phyloP scores from a whole-genome alignment of 23 red algal genomes.

The Chondrus crispus region DNA sequence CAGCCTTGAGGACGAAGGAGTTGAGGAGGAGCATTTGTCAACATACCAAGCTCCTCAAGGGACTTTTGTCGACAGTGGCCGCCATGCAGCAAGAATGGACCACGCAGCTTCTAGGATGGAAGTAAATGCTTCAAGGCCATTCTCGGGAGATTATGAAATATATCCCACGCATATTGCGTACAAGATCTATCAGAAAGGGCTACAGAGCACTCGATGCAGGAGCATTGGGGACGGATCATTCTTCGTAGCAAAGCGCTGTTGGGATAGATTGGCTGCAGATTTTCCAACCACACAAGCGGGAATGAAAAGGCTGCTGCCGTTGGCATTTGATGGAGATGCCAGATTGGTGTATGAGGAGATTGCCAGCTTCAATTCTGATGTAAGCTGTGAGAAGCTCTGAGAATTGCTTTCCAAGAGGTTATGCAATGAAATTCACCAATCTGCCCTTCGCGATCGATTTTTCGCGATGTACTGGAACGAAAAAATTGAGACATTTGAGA shows the following conservation, averaged over 20 bases:
- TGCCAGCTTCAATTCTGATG: neutral
- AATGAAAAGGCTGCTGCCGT: neutral
- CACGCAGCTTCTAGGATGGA: too few species aligned
- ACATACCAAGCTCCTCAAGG: too few species aligned
- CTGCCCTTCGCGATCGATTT: neutral
- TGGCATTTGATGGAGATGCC: neutral
- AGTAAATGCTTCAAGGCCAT: too few species aligned
- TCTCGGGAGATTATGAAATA: too few species aligned
- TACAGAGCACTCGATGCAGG: neutral
- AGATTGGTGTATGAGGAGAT: neutral
- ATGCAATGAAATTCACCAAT: neutral
- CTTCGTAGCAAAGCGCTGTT: neutral
- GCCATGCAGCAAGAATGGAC: too few species aligned
- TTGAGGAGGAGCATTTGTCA: too few species aligned
- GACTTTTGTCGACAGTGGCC: too few species aligned
- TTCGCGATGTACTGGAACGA: neutral
- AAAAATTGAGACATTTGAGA: neutral
- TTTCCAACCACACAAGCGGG: neutral
- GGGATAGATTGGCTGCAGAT: neutral
- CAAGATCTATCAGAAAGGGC: neutral
- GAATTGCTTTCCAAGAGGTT: neutral
- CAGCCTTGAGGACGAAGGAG: too few species aligned
- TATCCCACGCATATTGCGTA: neutral
- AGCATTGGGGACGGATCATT: neutral
- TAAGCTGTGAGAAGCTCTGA: too few species aligned